Evolutionary conservation across 2,329 filamentous ascomycete species (phyloP), one percentile per base, ranked within the genome.

Genomic region (Nothopassalora personata): DNA sequence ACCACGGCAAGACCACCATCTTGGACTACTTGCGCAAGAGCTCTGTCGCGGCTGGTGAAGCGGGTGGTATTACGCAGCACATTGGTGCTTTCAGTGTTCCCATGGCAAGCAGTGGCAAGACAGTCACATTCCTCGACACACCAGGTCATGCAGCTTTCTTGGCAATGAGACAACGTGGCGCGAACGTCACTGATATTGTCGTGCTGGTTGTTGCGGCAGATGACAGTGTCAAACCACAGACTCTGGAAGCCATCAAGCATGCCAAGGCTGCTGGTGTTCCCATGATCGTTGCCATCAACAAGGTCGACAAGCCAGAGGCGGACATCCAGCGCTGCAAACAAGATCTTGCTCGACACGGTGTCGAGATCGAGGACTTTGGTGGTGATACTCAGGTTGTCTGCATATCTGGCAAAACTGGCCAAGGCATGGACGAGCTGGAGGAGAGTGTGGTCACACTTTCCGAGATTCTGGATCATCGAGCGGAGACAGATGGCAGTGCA

Each of bases 251-350:
- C 5, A 86, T 99, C 71, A 97, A 95, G 74, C 94, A 99, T 72
- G 93, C 94, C 7, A 88, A 87, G 58, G 81, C 84, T 31, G 90
- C 94, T 53, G 88, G 89, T 61, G 94, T 97, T 0, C 93, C 94
- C 5, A 93, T 99, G 53, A 96, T 99, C 59, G 94, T 99, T 53
- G 95, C 95, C 15, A 93, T 97, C 76, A 99, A 94, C 79, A 99
- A 99, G 76, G 84, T 96, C 54, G 94, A 99, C 77, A 96, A 94
- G 75, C 85, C 88, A 60, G 88, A 90, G 60, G 87, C 89, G 5
- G 85, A 91, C 54, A 77, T 91, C 10, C 88, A 97, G 46, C 83
- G 85, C 51, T 92, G 97, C 62, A 97, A 97, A 76, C 81, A 87
- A 57, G 94, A 97, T 72, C 85, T 99, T 27, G 85, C 89, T 8